Base-by-base conservation (phyloP, 1,284 basidiomycete species). In the Pseudozyma thailandica region DNA sequence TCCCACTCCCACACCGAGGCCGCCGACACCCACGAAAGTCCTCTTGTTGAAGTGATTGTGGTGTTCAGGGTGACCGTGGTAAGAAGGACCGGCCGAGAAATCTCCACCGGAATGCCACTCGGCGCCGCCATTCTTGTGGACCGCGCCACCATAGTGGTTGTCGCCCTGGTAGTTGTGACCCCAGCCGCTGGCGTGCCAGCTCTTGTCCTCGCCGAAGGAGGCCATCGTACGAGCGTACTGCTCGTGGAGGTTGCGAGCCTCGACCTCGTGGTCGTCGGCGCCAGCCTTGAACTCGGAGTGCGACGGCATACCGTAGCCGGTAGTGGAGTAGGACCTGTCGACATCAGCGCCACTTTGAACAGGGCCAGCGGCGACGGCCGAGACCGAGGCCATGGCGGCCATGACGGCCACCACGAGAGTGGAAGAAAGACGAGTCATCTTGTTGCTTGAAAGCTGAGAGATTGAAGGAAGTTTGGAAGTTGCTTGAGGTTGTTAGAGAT, bases 401-500 rank as follows among this genome's bases (percentile, higher is more conserved):
- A 66, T 50, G 28, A 66, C 63, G 21, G 52, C 45, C 45, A 51
- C 23, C 3, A 66, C 5, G 33, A 66, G 52, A 25, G 45, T 35
- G 25, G 52, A 48, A 16, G 63, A 60, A 33, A 66, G 25, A 6
- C 63, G 56, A 47, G 63, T 39, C 63, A 66, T 66, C 47, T 41
- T 54, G 46, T 27, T 13, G 13, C 18, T 9, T 4, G 13, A 8
- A 18, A 38, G 18, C 35, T 18, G 21, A 23, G 20, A 23, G 21
- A 18, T 13, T 23, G 39, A 13, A 13, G 3, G 31, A 7, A 31
- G 7, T 13, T 33, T 33, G 31, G 31, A 33, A 16, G n/a, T 16
- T 33, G 31, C 4, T 33, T 33, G 31, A 33, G n/a, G n/a, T 16
- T 33, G 12, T 10, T 7, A 10, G 20, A 41, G 39, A 25, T 23